phyloP scores from a whole-genome alignment of 495 filamentous ascomycete species.

The Lichina pygmaea region DNA sequence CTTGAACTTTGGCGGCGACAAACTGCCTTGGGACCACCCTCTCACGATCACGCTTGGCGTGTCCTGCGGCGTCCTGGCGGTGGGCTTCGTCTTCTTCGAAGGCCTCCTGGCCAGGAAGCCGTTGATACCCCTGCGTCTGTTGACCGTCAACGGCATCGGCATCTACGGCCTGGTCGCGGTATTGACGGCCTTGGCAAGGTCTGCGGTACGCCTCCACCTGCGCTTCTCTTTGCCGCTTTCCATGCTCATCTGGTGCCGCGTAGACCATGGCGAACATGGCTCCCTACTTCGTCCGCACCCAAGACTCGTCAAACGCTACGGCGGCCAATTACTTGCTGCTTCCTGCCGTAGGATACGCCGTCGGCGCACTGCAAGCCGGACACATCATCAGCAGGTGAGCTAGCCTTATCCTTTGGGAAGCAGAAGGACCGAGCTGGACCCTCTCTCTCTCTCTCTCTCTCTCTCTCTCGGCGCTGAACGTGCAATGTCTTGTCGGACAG shows the following conservation, averaged over 20 bases:
- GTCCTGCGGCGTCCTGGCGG: constrained; percentile 2
- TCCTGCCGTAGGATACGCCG: constrained; percentile 4
- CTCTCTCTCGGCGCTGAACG: not conserved
- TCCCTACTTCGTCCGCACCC: constrained; percentile 9
- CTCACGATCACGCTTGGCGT: constrained; percentile 2
- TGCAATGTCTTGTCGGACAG: constrained; percentile 2
- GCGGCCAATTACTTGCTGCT: not conserved
- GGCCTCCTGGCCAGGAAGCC: constrained; percentile 7
- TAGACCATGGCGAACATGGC: constrained; percentile 7
- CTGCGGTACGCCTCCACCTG: constrained; percentile 3
- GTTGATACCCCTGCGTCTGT: constrained; percentile 10
- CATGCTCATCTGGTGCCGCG: not conserved
- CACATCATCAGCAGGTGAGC: constrained; percentile 11
- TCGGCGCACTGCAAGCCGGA: constrained; percentile 8
- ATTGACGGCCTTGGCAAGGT: constrained; percentile 3
- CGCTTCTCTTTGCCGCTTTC: not conserved
- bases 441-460: not conserved
- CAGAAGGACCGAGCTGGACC: not conserved
- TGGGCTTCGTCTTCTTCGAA: constrained; percentile 9
- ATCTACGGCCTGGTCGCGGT: constrained; percentile 5
- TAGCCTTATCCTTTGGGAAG: not conserved
- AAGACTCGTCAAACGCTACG: not conserved
- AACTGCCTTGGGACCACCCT: constrained; percentile 4
- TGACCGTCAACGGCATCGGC: constrained; percentile 6
- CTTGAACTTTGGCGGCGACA: constrained; percentile 1